These are phyloP conservation scores for Lepidopterella palustris DNA, from an alignment of 495 filamentous ascomycete genomes.

Conservation along the genomic window DNA sequence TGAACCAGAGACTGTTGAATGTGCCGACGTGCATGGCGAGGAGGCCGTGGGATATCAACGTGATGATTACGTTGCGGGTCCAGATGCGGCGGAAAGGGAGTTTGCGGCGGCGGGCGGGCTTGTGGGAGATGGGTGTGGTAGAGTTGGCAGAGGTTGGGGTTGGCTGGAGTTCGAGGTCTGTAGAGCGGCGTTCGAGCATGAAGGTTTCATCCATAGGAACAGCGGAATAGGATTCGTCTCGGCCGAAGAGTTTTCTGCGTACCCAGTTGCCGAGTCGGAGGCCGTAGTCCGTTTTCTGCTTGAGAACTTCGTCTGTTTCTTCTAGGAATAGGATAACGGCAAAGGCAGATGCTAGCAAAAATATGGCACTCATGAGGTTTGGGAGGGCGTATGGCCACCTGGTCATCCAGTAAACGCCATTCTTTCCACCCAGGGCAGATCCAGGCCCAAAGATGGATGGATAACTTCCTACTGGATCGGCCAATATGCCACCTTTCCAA, in stretches of 20 bases:
- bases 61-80: slow-evolving; percentile 55
- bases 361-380: slow-evolving; percentile 64
- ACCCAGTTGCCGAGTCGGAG: slow-evolving; percentile 23
- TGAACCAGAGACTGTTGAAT: slow-evolving; percentile 67
- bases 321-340: slow-evolving; percentile 61
- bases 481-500: slow-evolving; percentile 57
- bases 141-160: slow-evolving; percentile 26
- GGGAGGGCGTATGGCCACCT: slow-evolving; percentile 69
- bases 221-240: slow-evolving; percentile 8
- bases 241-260: slow-evolving; percentile 14
- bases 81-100: slow-evolving; percentile 62
- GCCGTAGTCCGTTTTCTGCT: slow-evolving; percentile 16
- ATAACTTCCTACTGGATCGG: slow-evolving; percentile 61
- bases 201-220: slow-evolving; percentile 11
- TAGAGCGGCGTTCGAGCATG: background rate
- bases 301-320: slow-evolving; percentile 47
- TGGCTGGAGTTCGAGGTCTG: slow-evolving; percentile 18
- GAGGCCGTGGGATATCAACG: slow-evolving; percentile 57
- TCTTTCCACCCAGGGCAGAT: slow-evolving; percentile 44
- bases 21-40: slow-evolving; percentile 69
- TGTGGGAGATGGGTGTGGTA: background rate
- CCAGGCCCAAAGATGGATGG: slow-evolving; percentile 58
- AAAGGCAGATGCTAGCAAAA: slow-evolving; percentile 51
- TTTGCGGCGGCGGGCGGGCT: slow-evolving; percentile 28
- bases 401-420: slow-evolving; percentile 57